Conservation (phyloP, 2,329 filamentous ascomycete genomes). For the Colletotrichum musicola region DNA sequence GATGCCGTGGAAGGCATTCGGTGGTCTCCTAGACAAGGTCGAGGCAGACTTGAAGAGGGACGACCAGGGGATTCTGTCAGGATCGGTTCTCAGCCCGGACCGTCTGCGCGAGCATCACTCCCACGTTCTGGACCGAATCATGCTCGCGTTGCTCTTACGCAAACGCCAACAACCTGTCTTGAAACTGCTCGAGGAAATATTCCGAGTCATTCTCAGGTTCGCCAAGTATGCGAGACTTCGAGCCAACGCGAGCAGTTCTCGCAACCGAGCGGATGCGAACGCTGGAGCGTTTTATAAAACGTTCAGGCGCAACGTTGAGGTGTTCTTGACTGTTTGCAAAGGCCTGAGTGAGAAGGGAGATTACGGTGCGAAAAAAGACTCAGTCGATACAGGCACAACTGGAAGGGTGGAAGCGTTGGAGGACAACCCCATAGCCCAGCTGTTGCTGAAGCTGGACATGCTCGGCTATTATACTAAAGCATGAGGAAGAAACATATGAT, state of each 20-base stretch:
- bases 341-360: constrained; percentile 75
- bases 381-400: constrained; percentile 45
- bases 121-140: constrained; percentile 78
- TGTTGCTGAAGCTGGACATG: constrained; percentile 79
- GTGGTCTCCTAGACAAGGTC: constrained; percentile 72
- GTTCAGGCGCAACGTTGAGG: constrained; percentile 78
- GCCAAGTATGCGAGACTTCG: constrained; percentile 64
- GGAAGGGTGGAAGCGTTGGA: constrained; percentile 51
- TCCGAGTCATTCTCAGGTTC: constrained; percentile 78
- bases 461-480: constrained; percentile 70
- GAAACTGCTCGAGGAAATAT: constrained; percentile 81
- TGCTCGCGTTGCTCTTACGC: constrained; percentile 78
- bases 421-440: constrained; percentile 74
- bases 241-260: constrained; percentile 50
- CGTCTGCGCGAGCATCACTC: constrained; percentile 79
- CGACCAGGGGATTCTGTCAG: constrained; percentile 52
- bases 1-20: constrained; percentile 79
- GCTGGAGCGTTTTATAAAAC: constrained; percentile 66
- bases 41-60: constrained; percentile 66
- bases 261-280: constrained; percentile 45
- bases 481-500: constrained; percentile 6
- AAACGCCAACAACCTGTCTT: constrained; percentile 81
- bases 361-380: constrained; percentile 52
- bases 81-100: constrained; percentile 70
- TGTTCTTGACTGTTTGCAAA: constrained; percentile 80